Conservation (phyloP, 139 green algal genomes). For the Penium margaritaceum region DNA sequence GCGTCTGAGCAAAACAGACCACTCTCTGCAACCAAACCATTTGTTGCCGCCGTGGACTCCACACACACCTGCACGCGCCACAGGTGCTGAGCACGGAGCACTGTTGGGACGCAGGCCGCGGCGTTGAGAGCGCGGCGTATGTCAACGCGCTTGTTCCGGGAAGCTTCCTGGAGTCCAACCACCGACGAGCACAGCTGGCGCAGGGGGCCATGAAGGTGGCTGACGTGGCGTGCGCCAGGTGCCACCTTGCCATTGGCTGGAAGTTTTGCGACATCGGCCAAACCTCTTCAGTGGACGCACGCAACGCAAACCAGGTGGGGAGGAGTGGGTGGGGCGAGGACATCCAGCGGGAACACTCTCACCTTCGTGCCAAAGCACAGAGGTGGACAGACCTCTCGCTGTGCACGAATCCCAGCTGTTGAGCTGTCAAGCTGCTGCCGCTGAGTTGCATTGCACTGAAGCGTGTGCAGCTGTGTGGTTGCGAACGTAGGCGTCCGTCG, state of each 20-base stretch:
- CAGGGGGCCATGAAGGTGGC: constrained; percentile 6
- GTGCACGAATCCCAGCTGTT: neutral
- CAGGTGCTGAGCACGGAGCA: neutral
- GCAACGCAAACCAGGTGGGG: neutral
- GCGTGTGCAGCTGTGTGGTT: no score
- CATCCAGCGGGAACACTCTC: neutral
- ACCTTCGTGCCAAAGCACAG: no score
- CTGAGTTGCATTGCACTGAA: constrained; percentile 1
- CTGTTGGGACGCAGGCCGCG: neutral
- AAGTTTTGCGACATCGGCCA: constrained; percentile 3
- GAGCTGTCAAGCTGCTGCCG: neutral
- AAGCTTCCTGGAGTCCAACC: neutral
- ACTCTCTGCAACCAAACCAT: no score
- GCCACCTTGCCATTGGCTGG: neutral
- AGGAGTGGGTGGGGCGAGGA: neutral
- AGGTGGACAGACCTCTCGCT: neutral
- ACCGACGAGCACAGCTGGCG: neutral
- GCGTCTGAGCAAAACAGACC: no score
- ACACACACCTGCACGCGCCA: no score
- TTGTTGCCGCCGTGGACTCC: no score
- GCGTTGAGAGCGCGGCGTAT: neutral
- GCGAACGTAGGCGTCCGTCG: neutral
- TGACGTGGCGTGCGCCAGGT: constrained; percentile 7
- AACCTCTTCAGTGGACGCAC: no score
- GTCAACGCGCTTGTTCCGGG: neutral